phyloP scores from a whole-genome alignment of 2,329 filamentous ascomycete genomes.

The Cladosporium austrohemisphaericum region DNA sequence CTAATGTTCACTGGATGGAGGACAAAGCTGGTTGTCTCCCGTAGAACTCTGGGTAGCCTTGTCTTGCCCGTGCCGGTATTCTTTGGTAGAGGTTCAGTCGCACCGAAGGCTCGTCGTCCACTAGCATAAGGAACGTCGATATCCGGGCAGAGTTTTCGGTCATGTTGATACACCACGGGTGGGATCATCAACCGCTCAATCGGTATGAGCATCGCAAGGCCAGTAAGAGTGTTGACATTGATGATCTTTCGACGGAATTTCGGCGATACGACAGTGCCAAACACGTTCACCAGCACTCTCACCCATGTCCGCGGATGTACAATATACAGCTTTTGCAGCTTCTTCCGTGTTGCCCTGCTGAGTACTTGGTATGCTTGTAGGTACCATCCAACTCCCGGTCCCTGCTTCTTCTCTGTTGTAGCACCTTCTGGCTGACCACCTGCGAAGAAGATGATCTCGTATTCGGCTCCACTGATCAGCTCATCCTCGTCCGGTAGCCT shows the following conservation, averaged over 20 bases:
- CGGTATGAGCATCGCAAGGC: slow-evolving; percentile 48
- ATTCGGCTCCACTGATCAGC: slow-evolving; percentile 50
- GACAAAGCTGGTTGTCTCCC: slow-evolving; percentile 52
- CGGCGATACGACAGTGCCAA: slow-evolving; percentile 54
- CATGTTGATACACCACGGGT: slow-evolving; percentile 52
- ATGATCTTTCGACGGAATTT: slow-evolving; percentile 57
- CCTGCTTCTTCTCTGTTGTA: slow-evolving; percentile 43
- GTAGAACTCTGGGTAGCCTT: slow-evolving; percentile 50
- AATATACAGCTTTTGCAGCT: slow-evolving; percentile 54
- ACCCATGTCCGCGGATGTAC: slow-evolving; percentile 58
- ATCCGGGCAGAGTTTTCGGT: slow-evolving; percentile 47
- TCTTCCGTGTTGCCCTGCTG: slow-evolving; percentile 52
- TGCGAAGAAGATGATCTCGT: slow-evolving; percentile 56
- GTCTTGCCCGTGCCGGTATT: slow-evolving; percentile 40
- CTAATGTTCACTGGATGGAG: slow-evolving; percentile 46
- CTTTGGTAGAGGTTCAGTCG: slow-evolving; percentile 46
- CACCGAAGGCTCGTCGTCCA: slow-evolving; percentile 46
- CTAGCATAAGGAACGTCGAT: slow-evolving; percentile 45
- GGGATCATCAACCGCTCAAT: slow-evolving; percentile 53
- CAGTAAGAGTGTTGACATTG: slow-evolving; percentile 50
- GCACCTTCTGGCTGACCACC: slow-evolving; percentile 48
- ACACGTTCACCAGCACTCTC: slow-evolving; percentile 52
- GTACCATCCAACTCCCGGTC: slow-evolving; percentile 54
- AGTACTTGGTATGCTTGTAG: slow-evolving; percentile 56
- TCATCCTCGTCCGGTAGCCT: slow-evolving; percentile 55